Evolutionary conservation across 106 monocot genomes (phyloP), one percentile per base, ranked within the genome.

Genomic region (Triglochin maritima): DNA sequence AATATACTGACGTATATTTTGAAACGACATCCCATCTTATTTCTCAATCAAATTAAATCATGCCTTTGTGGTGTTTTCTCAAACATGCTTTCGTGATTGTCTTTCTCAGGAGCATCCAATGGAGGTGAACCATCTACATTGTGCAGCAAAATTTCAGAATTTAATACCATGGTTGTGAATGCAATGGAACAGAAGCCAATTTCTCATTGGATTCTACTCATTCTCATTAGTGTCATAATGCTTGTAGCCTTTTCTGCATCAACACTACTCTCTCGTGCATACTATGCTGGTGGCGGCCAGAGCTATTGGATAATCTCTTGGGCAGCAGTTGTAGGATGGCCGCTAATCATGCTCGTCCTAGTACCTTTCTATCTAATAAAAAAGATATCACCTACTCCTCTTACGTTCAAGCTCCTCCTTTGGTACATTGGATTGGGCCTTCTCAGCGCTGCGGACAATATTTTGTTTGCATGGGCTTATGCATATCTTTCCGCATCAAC

Each of bases 281-380:
- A 98, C 55, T 98, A 77, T 57, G 65, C 81, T 14, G 60, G 80
- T 57, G 98, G 98, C 10, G 98, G 92, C 8, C 60, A 74, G 47
- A 98, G 98, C 79, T 91, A 98, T 72, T 98, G 98, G 98, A 84
- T 98, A 44, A 63, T 98, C 15, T 98, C 98, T 3, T 92, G 88
- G 86, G 52, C 82, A 3, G 85, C 98, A 2, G 98, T 98, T n/a
- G 86, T 86, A 0, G 98, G 98, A 13, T 98, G 98, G 98, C 98
- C 98, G 3, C 14, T 98, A 41, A 84, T 86, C 44, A 72, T 78
- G 3, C 52, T 88, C 7, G 50, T 82, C 67, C 62, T 98, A 61
- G 54, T 84, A 46, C 86, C 92, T 14, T 44, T 77, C 46, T 98
- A 98, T 63, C 56, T 84, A 60, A 52, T 75, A 2, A 62, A 73